Base-by-base conservation (phyloP, 2,329 filamentous ascomycete genomes). In the Penicillium corylophilum region DNA sequence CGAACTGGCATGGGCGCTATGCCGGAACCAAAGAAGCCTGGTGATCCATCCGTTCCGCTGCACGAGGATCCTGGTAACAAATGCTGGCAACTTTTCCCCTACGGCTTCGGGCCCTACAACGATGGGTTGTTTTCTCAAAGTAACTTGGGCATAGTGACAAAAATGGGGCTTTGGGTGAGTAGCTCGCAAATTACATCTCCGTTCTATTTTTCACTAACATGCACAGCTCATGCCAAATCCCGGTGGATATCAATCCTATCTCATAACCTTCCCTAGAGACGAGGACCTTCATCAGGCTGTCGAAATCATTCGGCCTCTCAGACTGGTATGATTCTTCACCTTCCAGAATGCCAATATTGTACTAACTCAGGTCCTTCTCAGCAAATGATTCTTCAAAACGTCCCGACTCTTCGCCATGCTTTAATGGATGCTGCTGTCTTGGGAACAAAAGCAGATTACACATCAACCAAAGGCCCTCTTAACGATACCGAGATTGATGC, bases 171-270 rank as follows among this genome's bases (percentile, higher is more conserved):
- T 5, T 31, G 28, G 28, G 28, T 31, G 28, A 31, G 28, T 31
- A 31, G 12, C 8, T 13, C 5, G 9, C 9, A 12, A 31, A 31
- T 31, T 12, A 15, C 13, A 2, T 15, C 28, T 15, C 13, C 9
- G 13, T 31, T 31, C 13, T 12, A 31, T 13, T 12, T 4, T 31
- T 5, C 28, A 31, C 28, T 31, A 13, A 31, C 28, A 31, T 13
- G 12, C 28, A 15, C 28, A 31, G 66, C 68, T 83, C 29, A 82
- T 82, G 79, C 75, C 76, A 1, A 79, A 79, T 41, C 78, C 77
- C 0, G 77, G 74, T 9, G 77, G 76, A 1, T 76, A 77, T 53
- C 75, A 80, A 65, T 65, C 65, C 10, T 72, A 72, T 44, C 55
- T 73, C 36, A 67, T 74, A 56, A 79, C 76, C 0, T 74, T 82